A percentile compares a stretch with the other conserved stretches of the same genome.
These are phyloP conservation scores for Fragosphaeria purpurea DNA, from an alignment of 2,329 filamentous ascomycete species.

Conservation along the genomic window DNA sequence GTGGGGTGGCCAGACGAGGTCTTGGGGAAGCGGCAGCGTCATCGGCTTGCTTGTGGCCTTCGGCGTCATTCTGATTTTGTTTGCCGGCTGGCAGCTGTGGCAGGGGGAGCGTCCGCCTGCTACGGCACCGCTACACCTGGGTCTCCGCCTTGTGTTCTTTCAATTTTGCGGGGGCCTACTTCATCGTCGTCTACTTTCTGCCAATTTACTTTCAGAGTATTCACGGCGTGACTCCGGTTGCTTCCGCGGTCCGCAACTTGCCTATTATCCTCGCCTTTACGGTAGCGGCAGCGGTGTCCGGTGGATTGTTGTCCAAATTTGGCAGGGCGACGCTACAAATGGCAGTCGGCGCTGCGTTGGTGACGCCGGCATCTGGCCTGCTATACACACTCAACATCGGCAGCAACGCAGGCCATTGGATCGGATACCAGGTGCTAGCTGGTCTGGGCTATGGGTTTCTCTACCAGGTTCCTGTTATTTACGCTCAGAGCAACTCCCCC, in stretches of 20 bases:
- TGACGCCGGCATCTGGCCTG: constrained; percentile 21
- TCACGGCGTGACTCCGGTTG: constrained; percentile 24
- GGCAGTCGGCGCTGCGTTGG: constrained; percentile 14
- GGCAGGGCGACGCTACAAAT: constrained; percentile 12
- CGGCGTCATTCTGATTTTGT: constrained; percentile 15
- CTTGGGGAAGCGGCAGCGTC: constrained; percentile 24
- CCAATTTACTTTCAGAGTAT: constrained; percentile 42
- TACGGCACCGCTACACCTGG: constrained; percentile 32
- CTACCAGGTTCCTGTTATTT: constrained; percentile 31
- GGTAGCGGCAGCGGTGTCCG: constrained; percentile 18
- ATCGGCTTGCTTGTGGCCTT: constrained; percentile 25
- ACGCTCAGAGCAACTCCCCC: constrained; percentile 29
- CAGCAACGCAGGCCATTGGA: constrained; percentile 24
- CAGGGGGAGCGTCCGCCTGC: constrained; percentile 31
- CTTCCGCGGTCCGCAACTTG: constrained; percentile 25
- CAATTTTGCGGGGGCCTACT: constrained; percentile 31
- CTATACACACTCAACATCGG: constrained; percentile 21
- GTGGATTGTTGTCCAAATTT: constrained; percentile 17
- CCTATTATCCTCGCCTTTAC: constrained; percentile 23
- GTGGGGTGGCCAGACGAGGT: constrained; percentile 28
- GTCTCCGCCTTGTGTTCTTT: constrained; percentile 28
- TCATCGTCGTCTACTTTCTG: constrained; percentile 35
- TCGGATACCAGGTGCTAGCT: constrained; percentile 21
- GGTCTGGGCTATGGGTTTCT: constrained; percentile 1
- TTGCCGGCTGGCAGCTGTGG: constrained; percentile 22